Conservation (phyloP, 2,329 filamentous ascomycete genomes). For the Septoria petroselini region DNA sequence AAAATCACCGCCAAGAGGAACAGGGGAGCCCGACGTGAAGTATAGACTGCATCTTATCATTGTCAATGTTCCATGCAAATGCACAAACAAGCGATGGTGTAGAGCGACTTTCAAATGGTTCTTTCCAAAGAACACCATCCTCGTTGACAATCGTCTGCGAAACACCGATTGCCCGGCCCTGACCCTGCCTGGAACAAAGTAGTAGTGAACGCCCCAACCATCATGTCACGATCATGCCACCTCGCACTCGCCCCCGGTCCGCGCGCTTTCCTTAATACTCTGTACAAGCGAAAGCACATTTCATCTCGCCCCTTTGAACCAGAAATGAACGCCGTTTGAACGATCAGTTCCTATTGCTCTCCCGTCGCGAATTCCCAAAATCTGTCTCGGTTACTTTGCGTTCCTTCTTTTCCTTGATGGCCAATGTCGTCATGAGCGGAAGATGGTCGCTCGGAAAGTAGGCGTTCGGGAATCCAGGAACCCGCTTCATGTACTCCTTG, state of each 20-base stretch:
- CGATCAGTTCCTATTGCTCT: slow-evolving; percentile 22
- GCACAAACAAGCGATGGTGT: too few relatives aligned
- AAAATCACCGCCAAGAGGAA: too few relatives aligned
- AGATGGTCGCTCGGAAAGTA: slow-evolving; percentile 94
- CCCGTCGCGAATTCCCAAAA: slow-evolving; percentile 32
- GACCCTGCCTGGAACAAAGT: slow-evolving; percentile 11
- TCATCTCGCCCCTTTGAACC: slow-evolving; percentile 2
- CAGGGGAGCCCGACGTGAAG: too few relatives aligned
- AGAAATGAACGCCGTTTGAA: slow-evolving; percentile 12
- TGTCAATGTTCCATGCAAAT: too few relatives aligned
- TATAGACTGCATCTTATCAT: too few relatives aligned
- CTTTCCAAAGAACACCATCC: too few relatives aligned
- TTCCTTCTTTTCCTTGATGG: slow-evolving; percentile 82
- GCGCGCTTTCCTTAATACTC: neutral
- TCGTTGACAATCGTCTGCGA: too few relatives aligned
- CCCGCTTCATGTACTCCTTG: slow-evolving; percentile 75
- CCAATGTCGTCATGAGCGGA: slow-evolving; percentile 83
- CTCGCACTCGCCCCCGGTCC: neutral
- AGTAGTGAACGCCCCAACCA: slow-evolving; percentile 1
- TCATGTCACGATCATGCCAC: neutral
- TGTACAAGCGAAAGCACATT: slow-evolving; percentile 13
- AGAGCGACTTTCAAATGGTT: too few relatives aligned
- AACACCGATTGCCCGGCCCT: neutral
- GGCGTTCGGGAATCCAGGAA: slow-evolving; percentile 89
- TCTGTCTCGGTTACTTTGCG: slow-evolving; percentile 38